Conservation (phyloP, 257 asterid species). For the Solanum clarkiae region DNA sequence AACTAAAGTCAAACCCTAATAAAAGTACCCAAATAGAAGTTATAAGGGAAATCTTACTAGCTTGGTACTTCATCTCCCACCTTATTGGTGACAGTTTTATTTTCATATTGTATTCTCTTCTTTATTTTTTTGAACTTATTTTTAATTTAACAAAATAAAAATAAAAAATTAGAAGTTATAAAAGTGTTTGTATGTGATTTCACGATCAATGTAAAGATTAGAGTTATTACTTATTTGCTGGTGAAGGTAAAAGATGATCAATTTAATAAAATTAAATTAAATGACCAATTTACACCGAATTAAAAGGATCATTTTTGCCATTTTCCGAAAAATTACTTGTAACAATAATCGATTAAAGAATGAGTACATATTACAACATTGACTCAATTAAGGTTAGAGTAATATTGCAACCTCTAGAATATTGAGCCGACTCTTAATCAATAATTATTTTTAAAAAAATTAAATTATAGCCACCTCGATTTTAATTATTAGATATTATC, state of each 20-base stretch:
- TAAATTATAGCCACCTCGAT: too few species aligned
- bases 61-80: too few species aligned
- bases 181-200: background rate
- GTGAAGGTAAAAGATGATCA: background rate
- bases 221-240: background rate
- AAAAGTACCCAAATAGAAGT: too few species aligned
- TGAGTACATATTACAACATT: background rate
- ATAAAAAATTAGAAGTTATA: too few species aligned
- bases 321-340: background rate
- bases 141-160: too few species aligned
- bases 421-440: background rate
- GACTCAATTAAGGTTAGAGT: background rate
- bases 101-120: too few species aligned
- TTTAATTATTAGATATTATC: too few species aligned
- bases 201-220: background rate
- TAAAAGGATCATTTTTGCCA: background rate
- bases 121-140: too few species aligned
- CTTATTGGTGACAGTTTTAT: too few species aligned
- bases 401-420: background rate
- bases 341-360: background rate
- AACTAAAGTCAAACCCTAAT: too few species aligned
- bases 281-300: background rate
- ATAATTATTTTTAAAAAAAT: background rate
- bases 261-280: background rate
- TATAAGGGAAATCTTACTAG: too few species aligned